A percentile compares a stretch with the other conserved stretches of the same genome.
Evolutionary conservation across 441 rosid genomes (phyloP).

Genomic region (Pelargonium australe): DNA sequence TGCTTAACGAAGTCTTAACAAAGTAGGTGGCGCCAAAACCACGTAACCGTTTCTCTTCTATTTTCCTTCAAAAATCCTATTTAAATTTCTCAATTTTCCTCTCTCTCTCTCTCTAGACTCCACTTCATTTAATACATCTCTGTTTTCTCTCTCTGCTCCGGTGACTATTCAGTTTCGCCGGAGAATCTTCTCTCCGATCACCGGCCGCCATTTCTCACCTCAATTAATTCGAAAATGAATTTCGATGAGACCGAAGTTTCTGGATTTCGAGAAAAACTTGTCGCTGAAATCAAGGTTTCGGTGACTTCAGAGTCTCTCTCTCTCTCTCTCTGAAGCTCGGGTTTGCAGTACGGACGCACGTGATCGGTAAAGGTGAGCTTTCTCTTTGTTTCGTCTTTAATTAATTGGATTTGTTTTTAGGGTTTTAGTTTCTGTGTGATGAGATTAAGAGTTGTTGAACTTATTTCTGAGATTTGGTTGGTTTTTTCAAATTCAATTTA

Average conservation of each 20-base stretch:
- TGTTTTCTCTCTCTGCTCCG: conserved; percentile 4
- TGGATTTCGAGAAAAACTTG: neutral
- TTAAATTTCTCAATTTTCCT: neutral
- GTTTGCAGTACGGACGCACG: neutral
- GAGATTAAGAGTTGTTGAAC: neutral
- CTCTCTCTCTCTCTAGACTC: conserved; percentile 13
- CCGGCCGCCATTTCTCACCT: conserved; percentile 6
- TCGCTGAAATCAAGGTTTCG: neutral
- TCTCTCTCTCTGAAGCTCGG: neutral
- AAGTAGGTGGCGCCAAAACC: conserved; percentile 74
- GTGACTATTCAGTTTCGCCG: conserved; percentile 11
- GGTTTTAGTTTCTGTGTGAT: neutral
- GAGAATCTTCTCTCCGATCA: conserved; percentile 21
- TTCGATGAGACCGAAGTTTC: neutral
- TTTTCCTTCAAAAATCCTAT: conserved; percentile 8
- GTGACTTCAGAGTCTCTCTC: neutral
- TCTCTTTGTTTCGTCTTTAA: neutral
- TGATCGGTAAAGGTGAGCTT: conserved; percentile 19
- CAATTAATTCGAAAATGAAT: neutral
- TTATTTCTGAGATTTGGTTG: neutral
- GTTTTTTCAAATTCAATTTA: neutral
- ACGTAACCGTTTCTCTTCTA: conserved; percentile 35
- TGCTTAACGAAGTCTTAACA: neutral
- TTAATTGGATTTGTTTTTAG: neutral
- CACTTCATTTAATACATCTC: conserved; percentile 10